Conservation (phyloP, 495 filamentous ascomycete genomes). For the Trichocladium uniseriatum region DNA sequence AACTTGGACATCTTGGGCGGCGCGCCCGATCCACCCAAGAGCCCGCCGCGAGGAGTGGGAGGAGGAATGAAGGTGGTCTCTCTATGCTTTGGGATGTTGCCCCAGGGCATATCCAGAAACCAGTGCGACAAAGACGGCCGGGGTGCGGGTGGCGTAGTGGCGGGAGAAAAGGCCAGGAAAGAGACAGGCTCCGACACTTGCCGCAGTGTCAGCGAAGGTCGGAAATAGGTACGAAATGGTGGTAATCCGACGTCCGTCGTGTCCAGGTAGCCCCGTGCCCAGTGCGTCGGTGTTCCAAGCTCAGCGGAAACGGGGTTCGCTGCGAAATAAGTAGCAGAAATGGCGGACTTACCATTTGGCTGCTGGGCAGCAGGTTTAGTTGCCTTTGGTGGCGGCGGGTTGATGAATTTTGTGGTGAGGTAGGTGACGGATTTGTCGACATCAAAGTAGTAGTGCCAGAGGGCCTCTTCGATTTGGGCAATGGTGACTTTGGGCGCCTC, state of each 20-base stretch:
- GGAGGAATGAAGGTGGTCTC: conserved; percentile 60
- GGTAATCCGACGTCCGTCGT: neutral
- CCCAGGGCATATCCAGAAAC: conserved; percentile 83
- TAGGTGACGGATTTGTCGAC: conserved; percentile 74
- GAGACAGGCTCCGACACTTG: neutral
- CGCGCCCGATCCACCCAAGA: conserved; percentile 64
- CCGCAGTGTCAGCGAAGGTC: neutral
- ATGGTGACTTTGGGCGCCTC: conserved; percentile 47
- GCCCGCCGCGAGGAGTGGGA: conserved; percentile 48
- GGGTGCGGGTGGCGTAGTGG: neutral
- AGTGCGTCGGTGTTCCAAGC: conserved; percentile 3
- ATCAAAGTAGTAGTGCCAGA: conserved; percentile 97
- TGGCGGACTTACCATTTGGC: conserved; percentile 43
- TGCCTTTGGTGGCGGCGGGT: conserved; percentile 25
- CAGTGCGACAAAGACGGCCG: conserved; percentile 32
- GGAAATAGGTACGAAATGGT: neutral
- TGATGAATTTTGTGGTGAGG: conserved; percentile 52
- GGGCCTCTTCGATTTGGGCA: conserved; percentile 71
- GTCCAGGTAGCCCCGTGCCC: conserved; percentile 6
- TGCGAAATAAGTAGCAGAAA: conserved; percentile 15
- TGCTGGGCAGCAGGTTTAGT: conserved; percentile 28
- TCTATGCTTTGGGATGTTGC: conserved; percentile 61
- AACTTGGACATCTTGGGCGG: conserved; percentile 79
- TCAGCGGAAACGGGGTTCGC: conserved; percentile 1
- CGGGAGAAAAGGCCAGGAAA: neutral